Percentiles rank a stretch among this genome's conserved stretches.
Conservation (phyloP, 1,284 basidiomycete species). For the Stygiomarasmius scandens region DNA sequence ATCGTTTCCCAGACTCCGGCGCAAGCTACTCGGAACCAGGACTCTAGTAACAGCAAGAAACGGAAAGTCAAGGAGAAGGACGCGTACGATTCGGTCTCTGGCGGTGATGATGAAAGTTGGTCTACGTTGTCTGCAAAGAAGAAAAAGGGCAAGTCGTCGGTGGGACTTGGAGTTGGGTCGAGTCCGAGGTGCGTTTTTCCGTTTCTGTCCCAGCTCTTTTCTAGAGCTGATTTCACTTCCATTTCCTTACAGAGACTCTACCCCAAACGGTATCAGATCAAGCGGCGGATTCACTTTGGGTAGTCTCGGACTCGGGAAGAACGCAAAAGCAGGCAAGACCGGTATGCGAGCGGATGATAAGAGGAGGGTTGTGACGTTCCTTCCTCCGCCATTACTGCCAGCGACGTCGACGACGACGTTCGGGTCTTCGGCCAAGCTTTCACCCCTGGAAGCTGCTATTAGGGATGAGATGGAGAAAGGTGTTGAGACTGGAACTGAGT, state of each 20-base stretch:
- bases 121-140: not conserved
- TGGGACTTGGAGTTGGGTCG: not conserved
- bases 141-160: not conserved
- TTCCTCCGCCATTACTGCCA: not conserved
- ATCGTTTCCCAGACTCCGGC: too few relatives aligned
- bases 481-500: too few relatives aligned
- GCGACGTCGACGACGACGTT: too few relatives aligned
- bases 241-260: too few relatives aligned
- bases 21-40: too few relatives aligned
- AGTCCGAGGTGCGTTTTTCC: not conserved
- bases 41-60: too few relatives aligned
- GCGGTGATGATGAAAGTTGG: not conserved
- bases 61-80: not conserved
- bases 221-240: not conserved
- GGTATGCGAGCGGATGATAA: not conserved
- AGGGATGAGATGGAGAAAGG: too few relatives aligned
- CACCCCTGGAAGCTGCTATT: too few relatives aligned
- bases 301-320: not conserved
- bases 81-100: not conserved
- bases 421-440: too few relatives aligned
- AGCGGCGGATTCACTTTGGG: not conserved
- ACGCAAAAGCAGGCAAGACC: not conserved
- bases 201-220: not conserved
- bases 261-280: not conserved
- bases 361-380: not conserved